Evolutionary conservation across 106 monocot genomes (phyloP).

Genomic region (Acorus gramineus): DNA sequence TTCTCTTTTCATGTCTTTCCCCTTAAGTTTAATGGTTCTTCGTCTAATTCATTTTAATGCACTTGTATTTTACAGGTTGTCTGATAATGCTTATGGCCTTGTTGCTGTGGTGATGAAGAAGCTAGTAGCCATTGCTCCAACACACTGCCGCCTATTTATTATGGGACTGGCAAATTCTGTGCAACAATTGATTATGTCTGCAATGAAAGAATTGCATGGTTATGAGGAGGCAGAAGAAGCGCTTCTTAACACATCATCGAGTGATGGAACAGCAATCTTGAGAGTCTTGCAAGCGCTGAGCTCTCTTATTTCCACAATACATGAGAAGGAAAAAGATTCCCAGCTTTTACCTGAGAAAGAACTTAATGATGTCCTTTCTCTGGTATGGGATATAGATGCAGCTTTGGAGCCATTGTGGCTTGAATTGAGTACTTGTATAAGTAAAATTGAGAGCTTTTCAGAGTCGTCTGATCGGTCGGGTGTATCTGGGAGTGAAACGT

Average conservation of each 20-base stretch:
- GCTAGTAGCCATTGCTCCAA: constrained; percentile 70
- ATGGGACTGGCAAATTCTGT: constrained; percentile 76
- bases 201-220: constrained; percentile 60
- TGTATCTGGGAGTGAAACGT: constrained; percentile 21
- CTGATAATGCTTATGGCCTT: constrained; percentile 86
- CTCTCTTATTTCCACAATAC: constrained; percentile 64
- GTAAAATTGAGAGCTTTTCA: constrained; percentile 77
- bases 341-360: constrained; percentile 49
- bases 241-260: constrained; percentile 60
- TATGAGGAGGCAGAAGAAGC: constrained; percentile 76
- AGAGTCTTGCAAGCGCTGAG: constrained; percentile 88
- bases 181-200: constrained; percentile 53
- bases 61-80: constrained; percentile 37
- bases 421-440: constrained; percentile 82
- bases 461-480: constrained; percentile 45
- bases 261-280: constrained; percentile 79
- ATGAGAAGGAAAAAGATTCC: constrained; percentile 58
- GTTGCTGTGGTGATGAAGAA: constrained; percentile 85
- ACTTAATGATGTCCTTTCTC: constrained; percentile 50
- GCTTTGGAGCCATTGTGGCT: constrained; percentile 81
- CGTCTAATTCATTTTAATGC: too few species aligned
- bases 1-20: constrained; percentile 1
- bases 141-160: constrained; percentile 72
- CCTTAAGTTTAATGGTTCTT: too few species aligned
- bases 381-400: constrained; percentile 63